phyloP scores from a whole-genome alignment of 441 rosid species.

The Pelargonium australe region DNA sequence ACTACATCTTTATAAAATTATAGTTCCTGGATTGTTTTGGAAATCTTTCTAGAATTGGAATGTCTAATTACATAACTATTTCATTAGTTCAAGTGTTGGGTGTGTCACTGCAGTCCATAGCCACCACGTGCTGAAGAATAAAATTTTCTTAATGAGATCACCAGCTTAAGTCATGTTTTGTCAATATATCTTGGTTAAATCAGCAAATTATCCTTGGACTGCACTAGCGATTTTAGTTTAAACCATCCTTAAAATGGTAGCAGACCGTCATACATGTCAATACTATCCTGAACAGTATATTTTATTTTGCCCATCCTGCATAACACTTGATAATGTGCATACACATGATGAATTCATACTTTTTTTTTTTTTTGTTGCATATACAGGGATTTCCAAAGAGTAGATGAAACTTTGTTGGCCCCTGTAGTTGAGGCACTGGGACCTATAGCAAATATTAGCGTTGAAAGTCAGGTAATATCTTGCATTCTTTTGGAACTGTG shows the following conservation, averaged over 20 bases:
- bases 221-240: too few relatives aligned
- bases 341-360: not conserved
- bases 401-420: slow-evolving; percentile 59
- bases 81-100: not conserved
- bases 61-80: not conserved
- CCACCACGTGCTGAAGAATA: too few relatives aligned
- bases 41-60: not conserved
- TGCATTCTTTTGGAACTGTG: not conserved
- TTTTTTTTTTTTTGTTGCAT: slow-evolving; percentile 6
- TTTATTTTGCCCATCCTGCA: too few relatives aligned
- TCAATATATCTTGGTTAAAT: too few relatives aligned
- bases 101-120: too few relatives aligned
- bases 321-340: not conserved
- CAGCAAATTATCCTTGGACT: too few relatives aligned
- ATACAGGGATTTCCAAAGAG: slow-evolving; percentile 66
- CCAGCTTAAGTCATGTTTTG: too few relatives aligned
- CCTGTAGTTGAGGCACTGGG: slow-evolving; percentile 65
- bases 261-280: too few relatives aligned
- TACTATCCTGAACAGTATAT: too few relatives aligned
- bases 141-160: too few relatives aligned
- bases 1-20: not conserved
- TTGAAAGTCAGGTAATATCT: slow-evolving; percentile 77
- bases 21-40: not conserved
- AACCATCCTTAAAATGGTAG: too few relatives aligned
- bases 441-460: slow-evolving; percentile 70